Evolutionary conservation across 164 flowering plant genomes (phyloP).

Genomic region (Santalum album): DNA sequence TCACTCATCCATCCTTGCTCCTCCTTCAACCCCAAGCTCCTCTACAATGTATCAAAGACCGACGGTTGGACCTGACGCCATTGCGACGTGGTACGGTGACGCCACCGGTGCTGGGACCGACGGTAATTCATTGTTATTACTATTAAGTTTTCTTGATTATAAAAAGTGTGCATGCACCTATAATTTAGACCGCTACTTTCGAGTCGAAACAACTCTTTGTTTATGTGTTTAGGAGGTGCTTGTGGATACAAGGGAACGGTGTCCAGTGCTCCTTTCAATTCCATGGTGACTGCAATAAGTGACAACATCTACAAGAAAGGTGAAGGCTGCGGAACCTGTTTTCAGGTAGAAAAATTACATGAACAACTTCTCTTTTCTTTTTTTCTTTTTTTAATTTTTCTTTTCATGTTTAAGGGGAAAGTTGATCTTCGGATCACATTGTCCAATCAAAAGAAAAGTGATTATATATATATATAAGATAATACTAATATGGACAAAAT

Average conservation of each 20-base stretch:
- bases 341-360: conserved; percentile 30
- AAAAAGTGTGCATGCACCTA: too few species aligned
- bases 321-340: conserved; percentile 69
- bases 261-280: conserved; percentile 30
- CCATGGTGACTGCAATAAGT: conserved; percentile 43
- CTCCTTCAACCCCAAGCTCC: conserved; percentile 22
- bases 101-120: conserved; percentile 35
- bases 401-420: too few species aligned
- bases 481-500: too few species aligned
- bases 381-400: too few species aligned
- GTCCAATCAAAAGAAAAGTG: too few species aligned
- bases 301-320: conserved; percentile 43
- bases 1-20: conserved; percentile 4
- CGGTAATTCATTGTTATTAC: conserved; percentile 15
- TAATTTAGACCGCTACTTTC: too few species aligned
- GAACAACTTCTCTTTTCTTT: neutral
- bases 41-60: conserved; percentile 16
- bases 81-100: conserved; percentile 40
- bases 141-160: neutral
- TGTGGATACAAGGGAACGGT: conserved; percentile 61
- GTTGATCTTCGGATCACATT: too few species aligned
- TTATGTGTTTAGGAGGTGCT: conserved; percentile 48
- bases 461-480: too few species aligned
- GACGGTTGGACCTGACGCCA: conserved; percentile 19
- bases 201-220: too few species aligned